A percentile compares a stretch with the other conserved stretches of the same genome.
Evolutionary conservation across 371 early-diverging fungal genomes (phyloP).

Genomic region (Nosema muscidifuracis): DNA sequence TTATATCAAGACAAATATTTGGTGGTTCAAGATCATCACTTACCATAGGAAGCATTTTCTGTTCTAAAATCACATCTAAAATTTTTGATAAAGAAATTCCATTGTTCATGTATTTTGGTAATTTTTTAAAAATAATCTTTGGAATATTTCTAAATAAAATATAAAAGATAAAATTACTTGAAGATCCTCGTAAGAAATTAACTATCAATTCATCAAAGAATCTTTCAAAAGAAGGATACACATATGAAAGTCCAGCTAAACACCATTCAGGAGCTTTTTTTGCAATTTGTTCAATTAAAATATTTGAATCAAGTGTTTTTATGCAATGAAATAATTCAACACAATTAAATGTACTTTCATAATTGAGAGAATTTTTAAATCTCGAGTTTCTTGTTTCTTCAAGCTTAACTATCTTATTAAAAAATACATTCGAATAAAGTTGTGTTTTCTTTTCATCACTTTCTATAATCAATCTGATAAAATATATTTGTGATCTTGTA

Average conservation of each 20-base stretch:
- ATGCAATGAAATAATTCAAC: slow-evolving; percentile 54
- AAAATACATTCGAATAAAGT: slow-evolving; percentile 46
- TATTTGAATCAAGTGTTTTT: slow-evolving; percentile 16
- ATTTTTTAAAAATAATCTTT: slow-evolving; percentile 17
- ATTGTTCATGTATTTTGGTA: not conserved
- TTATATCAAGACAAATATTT: slow-evolving; percentile 52
- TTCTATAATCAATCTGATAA: slow-evolving; percentile 44
- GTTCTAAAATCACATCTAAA: slow-evolving; percentile 53
- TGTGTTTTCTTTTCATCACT: slow-evolving; percentile 36
- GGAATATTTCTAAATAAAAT: slow-evolving; percentile 38
- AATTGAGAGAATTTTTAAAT: slow-evolving; percentile 40
- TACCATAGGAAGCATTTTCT: slow-evolving; percentile 52
- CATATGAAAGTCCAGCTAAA: slow-evolving; percentile 38
- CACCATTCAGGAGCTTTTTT: slow-evolving; percentile 48
- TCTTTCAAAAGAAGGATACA: slow-evolving; percentile 33
- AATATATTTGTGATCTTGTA: slow-evolving; percentile 33
- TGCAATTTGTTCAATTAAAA: slow-evolving; percentile 32
- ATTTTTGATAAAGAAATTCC: slow-evolving; percentile 39
- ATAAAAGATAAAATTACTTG: slow-evolving; percentile 35
- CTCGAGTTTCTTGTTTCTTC: slow-evolving; percentile 35
- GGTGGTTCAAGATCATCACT: slow-evolving; percentile 36
- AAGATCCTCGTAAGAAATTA: slow-evolving; percentile 25
- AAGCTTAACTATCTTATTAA: slow-evolving; percentile 33
- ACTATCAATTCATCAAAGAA: slow-evolving; percentile 40
- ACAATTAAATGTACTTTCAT: slow-evolving; percentile 52